Base-by-base conservation (phyloP, 1,284 basidiomycete species). In the Ceratobasidium sp. region DNA sequence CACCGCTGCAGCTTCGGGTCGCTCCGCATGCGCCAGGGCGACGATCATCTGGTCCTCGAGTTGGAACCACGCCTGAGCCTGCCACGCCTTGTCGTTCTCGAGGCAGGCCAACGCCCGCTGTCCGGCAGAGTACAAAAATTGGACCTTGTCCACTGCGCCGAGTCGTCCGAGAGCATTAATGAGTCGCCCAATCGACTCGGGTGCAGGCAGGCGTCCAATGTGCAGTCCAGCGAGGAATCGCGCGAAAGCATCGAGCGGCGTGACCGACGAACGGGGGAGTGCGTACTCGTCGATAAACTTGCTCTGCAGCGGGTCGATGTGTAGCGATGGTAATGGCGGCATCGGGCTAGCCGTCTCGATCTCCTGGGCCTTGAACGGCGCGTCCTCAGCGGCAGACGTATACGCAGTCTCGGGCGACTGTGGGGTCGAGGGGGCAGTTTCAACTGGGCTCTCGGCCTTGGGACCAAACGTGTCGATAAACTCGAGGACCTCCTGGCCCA, bases 21-120 rank as follows among this genome's bases (percentile, higher is more conserved):
- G 88, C 0, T 94, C 95, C 2, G 89, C 86, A 78, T 95, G 92
- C 0, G 93, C 94, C 41, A 90, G 85, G 0, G 91, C 93, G 74
- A 94, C 88, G 76, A 98, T 86, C 95, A 98, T 98, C 75, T 87
- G 85, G 82, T 96, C 91, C 82, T 98, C 96, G 66, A 98, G 83
- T 39, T 84, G 80, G 80, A 90, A 87, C 96, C 96, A 98, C 2
- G 86, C 85, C 16, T 85, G 82, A 46, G 85, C 85, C 81, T 87
- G 88, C 81, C 80, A 83, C 6, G 81, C 81, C 79, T 88, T 88
- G 78, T 85, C 84, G 71, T 80, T 78, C 79, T 84, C 84, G 71
- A 86, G 79, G 27, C 80, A 81, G 3, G 84, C 82, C 16, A 94
- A 82, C 5, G 90, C 84, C 19, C 81, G 82, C 81, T 96, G 94